Percentiles rank a stretch among this genome's conserved stretches.
These are phyloP conservation scores for Oryza meyeriana DNA, from an alignment of 176 grass and related monocot genomes.

Conservation along the genomic window DNA sequence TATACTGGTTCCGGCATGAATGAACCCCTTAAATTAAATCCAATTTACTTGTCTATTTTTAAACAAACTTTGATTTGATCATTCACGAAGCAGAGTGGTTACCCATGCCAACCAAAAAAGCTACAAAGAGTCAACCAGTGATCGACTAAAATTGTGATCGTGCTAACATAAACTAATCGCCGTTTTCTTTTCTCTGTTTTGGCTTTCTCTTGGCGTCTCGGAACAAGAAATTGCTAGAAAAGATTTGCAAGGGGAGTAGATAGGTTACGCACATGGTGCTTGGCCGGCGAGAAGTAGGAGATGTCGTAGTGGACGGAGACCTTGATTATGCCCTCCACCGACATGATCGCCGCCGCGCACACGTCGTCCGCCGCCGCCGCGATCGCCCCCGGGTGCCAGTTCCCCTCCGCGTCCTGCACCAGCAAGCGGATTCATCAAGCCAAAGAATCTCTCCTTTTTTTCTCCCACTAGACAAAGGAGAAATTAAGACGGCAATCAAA, in stretches of 20 bases:
- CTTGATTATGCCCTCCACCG: constrained; percentile 66
- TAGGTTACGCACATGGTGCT: constrained; percentile 45
- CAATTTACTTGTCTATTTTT: neutral
- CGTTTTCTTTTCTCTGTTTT: neutral
- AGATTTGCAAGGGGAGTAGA: neutral
- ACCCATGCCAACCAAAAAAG: neutral
- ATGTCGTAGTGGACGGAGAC: constrained; percentile 76
- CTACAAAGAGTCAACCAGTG: neutral
- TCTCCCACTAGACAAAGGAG: neutral
- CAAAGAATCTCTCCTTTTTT: neutral
- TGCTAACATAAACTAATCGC: neutral
- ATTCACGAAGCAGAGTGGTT: neutral
- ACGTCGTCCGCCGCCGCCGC: constrained; percentile 67
- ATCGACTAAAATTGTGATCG: neutral
- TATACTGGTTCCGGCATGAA: neutral
- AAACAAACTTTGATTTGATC: neutral
- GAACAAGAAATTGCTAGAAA: neutral
- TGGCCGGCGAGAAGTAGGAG: constrained; percentile 64
- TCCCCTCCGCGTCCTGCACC: constrained; percentile 61
- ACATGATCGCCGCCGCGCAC: constrained; percentile 76
- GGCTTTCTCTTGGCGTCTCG: neutral
- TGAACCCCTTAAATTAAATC: neutral
- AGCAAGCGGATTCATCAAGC: neutral
- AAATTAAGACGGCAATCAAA: too few relatives aligned
- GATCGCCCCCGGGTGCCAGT: constrained; percentile 82